Evolutionary conservation across 192 early-diverging fungal species (phyloP).

Genomic region (Entrophospora sp.): DNA sequence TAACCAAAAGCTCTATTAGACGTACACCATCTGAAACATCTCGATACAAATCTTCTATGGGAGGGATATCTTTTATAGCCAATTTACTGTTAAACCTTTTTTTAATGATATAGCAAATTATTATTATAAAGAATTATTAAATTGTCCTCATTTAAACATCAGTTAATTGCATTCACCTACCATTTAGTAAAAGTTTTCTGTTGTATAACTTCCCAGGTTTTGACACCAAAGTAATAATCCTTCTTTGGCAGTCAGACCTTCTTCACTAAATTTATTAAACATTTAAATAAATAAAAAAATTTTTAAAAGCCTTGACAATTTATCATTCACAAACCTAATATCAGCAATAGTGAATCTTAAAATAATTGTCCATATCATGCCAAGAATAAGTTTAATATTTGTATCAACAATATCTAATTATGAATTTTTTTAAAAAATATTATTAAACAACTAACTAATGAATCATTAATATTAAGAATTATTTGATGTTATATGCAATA

Average conservation of each 20-base stretch:
- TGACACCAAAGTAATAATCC: conserved; percentile 97
- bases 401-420: conserved; percentile 81
- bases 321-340: conserved; percentile 56
- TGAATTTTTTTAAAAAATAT: no score
- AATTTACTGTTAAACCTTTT: conserved; percentile 74
- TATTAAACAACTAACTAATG: background rate
- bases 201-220: conserved; percentile 84
- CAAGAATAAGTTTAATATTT: conserved; percentile 86
- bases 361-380: conserved; percentile 97
- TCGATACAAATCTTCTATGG: conserved; percentile 30
- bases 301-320: no score
- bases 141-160: background rate
- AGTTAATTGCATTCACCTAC: background rate
- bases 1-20: conserved; percentile 49
- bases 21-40: conserved; percentile 46
- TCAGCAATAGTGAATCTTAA: conserved; percentile 93
- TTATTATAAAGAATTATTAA: background rate
- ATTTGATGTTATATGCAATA: background rate
- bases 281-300: no score
- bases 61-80: conserved; percentile 36
- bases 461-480: background rate
- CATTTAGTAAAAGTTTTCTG: conserved; percentile 69
- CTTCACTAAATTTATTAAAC: conserved; percentile 64
- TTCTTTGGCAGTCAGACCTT: conserved; percentile 93
- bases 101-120: background rate